Percentiles rank a stretch among this genome's conserved stretches.
phyloP scores from a whole-genome alignment of 2,329 filamentous ascomycete genomes.

The Diaporthe sp. region DNA sequence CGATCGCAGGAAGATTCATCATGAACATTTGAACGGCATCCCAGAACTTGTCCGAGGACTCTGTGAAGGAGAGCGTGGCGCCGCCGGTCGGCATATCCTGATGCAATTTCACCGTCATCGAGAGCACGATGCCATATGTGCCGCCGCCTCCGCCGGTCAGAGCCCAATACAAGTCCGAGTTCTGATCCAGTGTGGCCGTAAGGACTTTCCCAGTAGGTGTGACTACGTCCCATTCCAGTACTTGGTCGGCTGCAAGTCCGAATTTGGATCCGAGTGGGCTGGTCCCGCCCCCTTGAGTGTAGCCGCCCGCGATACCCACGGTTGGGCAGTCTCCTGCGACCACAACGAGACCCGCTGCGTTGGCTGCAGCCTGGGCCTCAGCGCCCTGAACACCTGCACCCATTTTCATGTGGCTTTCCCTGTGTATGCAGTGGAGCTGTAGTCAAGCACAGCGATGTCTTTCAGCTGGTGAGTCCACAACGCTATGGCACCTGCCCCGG shows the following conservation, averaged over 20 bases:
- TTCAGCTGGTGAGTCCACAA: constrained; percentile 65
- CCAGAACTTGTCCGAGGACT: neutral
- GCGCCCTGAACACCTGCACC: constrained; percentile 63
- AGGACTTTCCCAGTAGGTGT: constrained; percentile 55
- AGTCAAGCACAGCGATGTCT: constrained; percentile 49
- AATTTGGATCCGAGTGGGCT: constrained; percentile 57
- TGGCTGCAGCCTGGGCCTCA: constrained; percentile 57
- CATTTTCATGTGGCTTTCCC: constrained; percentile 61
- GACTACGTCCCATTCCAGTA: constrained; percentile 60
- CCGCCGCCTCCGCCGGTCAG: constrained; percentile 62
- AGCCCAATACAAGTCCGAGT: constrained; percentile 67
- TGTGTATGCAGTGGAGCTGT: constrained; percentile 53
- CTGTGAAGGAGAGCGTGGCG: constrained; percentile 12
- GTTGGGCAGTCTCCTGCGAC: constrained; percentile 62
- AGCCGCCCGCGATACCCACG: constrained; percentile 62
- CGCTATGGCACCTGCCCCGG: constrained; percentile 62
- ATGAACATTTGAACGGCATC: neutral
- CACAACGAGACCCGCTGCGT: constrained; percentile 53
- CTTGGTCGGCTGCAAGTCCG: constrained; percentile 64
- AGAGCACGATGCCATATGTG: constrained; percentile 62
- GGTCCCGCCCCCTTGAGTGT: constrained; percentile 65
- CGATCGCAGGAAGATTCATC: constrained; percentile 12
- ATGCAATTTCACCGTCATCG: constrained; percentile 62
- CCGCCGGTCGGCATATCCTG: constrained; percentile 27
- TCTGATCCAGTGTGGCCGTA: constrained; percentile 54